Evolutionary conservation across 179 eudicot genomes (phyloP).

Genomic region (Sideroxylon spinosum): DNA sequence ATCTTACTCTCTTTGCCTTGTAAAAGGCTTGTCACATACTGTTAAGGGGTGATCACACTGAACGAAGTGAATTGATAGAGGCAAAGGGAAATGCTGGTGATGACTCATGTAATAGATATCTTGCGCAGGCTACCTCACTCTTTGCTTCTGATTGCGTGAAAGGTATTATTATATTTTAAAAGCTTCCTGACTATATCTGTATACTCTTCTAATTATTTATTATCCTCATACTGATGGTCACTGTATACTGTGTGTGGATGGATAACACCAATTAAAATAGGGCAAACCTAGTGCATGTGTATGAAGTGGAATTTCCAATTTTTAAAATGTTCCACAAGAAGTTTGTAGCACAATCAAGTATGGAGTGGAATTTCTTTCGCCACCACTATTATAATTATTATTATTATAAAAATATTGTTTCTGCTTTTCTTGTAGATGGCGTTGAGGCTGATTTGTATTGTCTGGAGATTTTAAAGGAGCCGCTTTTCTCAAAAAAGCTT

Average conservation of each 20-base stretch:
- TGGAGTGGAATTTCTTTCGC: not conserved
- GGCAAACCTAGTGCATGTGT: too few relatives aligned
- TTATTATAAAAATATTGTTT: conserved; percentile 6
- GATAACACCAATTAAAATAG: not conserved
- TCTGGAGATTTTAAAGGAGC: conserved; percentile 55
- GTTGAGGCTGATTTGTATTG: conserved; percentile 39
- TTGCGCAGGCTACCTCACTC: conserved; percentile 43
- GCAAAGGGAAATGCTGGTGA: conserved; percentile 42
- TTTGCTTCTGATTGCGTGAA: conserved; percentile 38
- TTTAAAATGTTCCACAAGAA: not conserved
- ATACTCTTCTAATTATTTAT: not conserved
- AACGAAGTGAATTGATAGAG: conserved; percentile 44
- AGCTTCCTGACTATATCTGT: not conserved
- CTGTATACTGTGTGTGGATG: not conserved
- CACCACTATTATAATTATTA: not conserved
- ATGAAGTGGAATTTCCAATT: too few relatives aligned
- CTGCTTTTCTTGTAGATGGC: conserved; percentile 39
- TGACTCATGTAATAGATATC: conserved; percentile 51
- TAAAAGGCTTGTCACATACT: conserved; percentile 71
- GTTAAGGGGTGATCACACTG: conserved; percentile 54
- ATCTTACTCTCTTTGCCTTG: conserved; percentile 15
- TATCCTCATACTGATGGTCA: not conserved
- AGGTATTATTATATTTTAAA: conserved; percentile 39
- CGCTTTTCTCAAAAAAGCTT: conserved; percentile 74
- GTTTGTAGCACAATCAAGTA: not conserved